Evolutionary conservation across 1,284 basidiomycete species (phyloP), one percentile per base, ranked within the genome.

Genomic region (Peniophora sp.): DNA sequence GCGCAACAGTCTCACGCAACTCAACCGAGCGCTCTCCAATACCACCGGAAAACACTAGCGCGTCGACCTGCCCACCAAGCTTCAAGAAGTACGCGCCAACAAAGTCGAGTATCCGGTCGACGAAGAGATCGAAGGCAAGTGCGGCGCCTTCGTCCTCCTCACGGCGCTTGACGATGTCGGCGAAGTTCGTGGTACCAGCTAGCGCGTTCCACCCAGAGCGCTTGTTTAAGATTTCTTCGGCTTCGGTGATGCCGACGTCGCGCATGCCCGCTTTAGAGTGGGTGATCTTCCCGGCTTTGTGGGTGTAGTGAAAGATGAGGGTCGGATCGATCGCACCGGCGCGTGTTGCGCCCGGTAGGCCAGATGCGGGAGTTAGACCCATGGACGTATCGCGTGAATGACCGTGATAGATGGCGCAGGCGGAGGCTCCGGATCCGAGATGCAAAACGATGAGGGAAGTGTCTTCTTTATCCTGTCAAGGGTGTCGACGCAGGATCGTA

Each of bases 291-390:
- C 67, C 75, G 43, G 71, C 83, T 52, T 81, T 76, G 55, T 78
- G 79, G 24, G 85, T 85, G 64, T 88, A 88, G 65, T 94, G 91
- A 68, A 94, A 92, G 59, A 94, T 85, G 45, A 92, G 76, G 27
- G 83, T 85, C 1, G 91, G 87, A 65, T 96, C 92, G 60, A 93
- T 73, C 1, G 77, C 75, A 10, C 92, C 92, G 8, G 83, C 78
- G 48, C 92, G 83, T 1, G 91, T 93, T 2, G 88, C 89, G n/a
- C 92, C 92, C 2, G 91, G 88, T 0, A 95, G 72, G 2, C 91
- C 88, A 51, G 79, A 79, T 20, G 88, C 66, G 9, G 87, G 88
- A 2, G 88, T 89, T 37, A 91, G 74, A 2, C 88, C 88, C 88
- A 91, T 91, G 32, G 80, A 81, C 1, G 90, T 93, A 64, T 95